These are phyloP conservation scores for Pseudodiploospora longispora DNA, from an alignment of 2,329 filamentous ascomycete genomes.

Conservation along the genomic window DNA sequence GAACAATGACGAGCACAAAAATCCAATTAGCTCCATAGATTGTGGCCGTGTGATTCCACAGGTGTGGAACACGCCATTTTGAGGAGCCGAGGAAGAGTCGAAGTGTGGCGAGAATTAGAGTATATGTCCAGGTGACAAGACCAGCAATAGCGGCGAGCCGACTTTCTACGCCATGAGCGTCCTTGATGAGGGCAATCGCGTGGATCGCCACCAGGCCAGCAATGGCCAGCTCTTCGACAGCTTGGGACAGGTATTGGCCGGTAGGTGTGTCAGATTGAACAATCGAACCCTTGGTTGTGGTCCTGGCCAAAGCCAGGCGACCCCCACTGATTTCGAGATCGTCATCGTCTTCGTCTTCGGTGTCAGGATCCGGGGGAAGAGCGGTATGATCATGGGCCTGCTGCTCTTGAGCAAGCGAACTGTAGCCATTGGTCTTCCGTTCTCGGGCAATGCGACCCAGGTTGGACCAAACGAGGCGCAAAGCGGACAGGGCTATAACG, in stretches of 20 bases:
- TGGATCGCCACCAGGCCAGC: slow-evolving; percentile 64
- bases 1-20: slow-evolving; percentile 67
- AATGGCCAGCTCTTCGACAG: slow-evolving; percentile 69
- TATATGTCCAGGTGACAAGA: slow-evolving; percentile 72
- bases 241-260: slow-evolving; percentile 61
- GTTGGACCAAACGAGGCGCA: slow-evolving; percentile 54
- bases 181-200: slow-evolving; percentile 52
- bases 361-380: slow-evolving; percentile 39
- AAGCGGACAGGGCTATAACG: slow-evolving; percentile 60
- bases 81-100: slow-evolving; percentile 60
- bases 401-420: slow-evolving; percentile 38
- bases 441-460: slow-evolving; percentile 45
- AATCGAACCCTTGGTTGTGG: slow-evolving; percentile 53
- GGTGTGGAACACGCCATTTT: slow-evolving; percentile 57
- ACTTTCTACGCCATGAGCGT: slow-evolving; percentile 50
- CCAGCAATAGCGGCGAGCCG: slow-evolving; percentile 55
- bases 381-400: slow-evolving; percentile 41
- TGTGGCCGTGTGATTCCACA: slow-evolving; percentile 89
- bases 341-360: slow-evolving; percentile 51
- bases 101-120: slow-evolving; percentile 62
- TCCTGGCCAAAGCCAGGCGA: slow-evolving; percentile 50
- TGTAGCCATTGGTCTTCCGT: slow-evolving; percentile 47
- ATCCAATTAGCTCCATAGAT: slow-evolving; percentile 82
- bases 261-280: slow-evolving; percentile 69
- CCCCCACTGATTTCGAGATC: slow-evolving; percentile 49